Evolutionary conservation across 257 asterid genomes (phyloP), one percentile per base, ranked within the genome.

Genomic region (Galeopsis tetrahit): DNA sequence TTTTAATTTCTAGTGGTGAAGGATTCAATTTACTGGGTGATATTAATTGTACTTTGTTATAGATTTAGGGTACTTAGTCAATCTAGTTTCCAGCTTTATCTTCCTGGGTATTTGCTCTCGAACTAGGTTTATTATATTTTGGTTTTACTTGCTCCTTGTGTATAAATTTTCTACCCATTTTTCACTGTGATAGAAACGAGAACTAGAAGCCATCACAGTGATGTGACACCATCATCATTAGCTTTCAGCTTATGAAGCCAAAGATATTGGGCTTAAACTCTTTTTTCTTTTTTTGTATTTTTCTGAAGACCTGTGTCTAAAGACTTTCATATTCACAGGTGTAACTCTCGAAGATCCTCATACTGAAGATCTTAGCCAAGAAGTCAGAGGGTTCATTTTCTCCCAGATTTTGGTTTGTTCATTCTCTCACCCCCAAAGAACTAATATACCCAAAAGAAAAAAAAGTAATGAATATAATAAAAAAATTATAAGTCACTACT

Each of bases 271-370:
- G 56, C 40, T 43, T 59, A 48, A 59, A 59, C 28, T 68, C 39
- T 61, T 52, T 21, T 21, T 21, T 21, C 1, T 21, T 21, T 21
- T 21, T 21, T 21, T 21, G 28, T 21, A 21, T 21, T 21, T 17
- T 49, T 4, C 40, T 46, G 48, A 40, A 10, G 40, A 51, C 75
- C 63, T 31, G 46, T 13, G 28, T 65, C 49, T 76, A 55, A 77
- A 66, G 63, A 10, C 59, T 76, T 72, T 76, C 32, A 39, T 63
- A 65, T 48, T 70, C 75, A 55, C 96, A 95, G 99, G 97, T 67
- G 95, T 92, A 69, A 95, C 93, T 73, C 99, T 95, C 17, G 99
- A 95, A 84, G 99, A 95, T 80, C 98, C 99, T 75, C 98, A 89
- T 66, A 95, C 90, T 39, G 99, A 95, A 83, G 99, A 95, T 79